Percentiles rank a stretch among this genome's conserved stretches.
phyloP scores from a whole-genome alignment of 2,329 filamentous ascomycete species.

The Fusarium fracticaudum region DNA sequence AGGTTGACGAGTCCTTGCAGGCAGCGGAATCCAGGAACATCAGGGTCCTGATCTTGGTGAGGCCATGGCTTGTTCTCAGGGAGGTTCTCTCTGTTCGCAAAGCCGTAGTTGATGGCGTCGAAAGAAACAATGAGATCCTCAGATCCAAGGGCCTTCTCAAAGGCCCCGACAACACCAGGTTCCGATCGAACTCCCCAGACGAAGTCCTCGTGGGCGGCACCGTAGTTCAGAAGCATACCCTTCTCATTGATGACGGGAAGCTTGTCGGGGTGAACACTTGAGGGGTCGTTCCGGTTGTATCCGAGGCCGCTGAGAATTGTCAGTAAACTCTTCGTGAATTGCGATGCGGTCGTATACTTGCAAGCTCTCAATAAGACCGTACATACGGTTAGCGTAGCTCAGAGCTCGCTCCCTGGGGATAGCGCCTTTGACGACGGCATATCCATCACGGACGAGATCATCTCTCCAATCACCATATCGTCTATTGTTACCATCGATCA shows the following conservation, averaged over 20 bases:
- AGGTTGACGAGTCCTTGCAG: conserved; percentile 61
- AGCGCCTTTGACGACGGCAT: conserved; percentile 33
- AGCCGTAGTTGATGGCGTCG: conserved; percentile 50
- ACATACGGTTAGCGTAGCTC: conserved; percentile 39
- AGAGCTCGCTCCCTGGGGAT: conserved; percentile 33
- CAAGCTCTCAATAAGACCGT: conserved; percentile 37
- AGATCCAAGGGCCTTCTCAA: conserved; percentile 56
- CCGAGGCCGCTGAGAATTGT: conserved; percentile 17
- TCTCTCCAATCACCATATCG: conserved; percentile 39
- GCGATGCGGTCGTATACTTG: not conserved
- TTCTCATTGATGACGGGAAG: conserved; percentile 50
- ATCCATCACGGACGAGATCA: conserved; percentile 35
- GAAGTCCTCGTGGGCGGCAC: conserved; percentile 58
- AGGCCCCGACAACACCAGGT: conserved; percentile 56
- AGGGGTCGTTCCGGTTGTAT: conserved; percentile 33
- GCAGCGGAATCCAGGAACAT: conserved; percentile 56
- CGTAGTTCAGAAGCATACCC: conserved; percentile 58
- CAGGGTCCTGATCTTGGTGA: conserved; percentile 38
- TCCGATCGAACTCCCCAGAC: conserved; percentile 58
- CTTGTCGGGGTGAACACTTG: conserved; percentile 34
- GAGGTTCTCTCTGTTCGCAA: conserved; percentile 52
- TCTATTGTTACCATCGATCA: conserved; percentile 29
- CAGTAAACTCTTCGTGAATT: not conserved
- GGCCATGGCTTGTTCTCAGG: conserved; percentile 36
- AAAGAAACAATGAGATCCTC: conserved; percentile 60